Base-by-base conservation (phyloP, 1,139 yeast genomes). In the Kodamaea plutei region DNA sequence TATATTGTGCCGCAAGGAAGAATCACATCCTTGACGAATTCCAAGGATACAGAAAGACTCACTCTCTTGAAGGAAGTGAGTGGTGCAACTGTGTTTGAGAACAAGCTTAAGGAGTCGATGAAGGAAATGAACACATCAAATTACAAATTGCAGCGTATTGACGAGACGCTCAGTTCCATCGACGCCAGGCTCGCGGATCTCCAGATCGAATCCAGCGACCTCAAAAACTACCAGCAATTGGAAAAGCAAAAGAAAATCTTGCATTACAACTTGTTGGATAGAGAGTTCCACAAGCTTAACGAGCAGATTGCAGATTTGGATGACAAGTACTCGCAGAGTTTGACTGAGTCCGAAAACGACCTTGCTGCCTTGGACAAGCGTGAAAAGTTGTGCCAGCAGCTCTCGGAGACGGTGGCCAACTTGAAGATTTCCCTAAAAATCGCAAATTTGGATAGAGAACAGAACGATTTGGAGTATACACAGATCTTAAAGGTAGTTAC, bases 1-100 rank as follows among this genome's bases (percentile, higher is more conserved):
- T 91, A 91, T 55, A 89, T 91, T 46, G 98, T 91, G 3, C 98
- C 98, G 1, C 99, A 91, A 56, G 99, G 99, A 10, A 71, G 85
- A 45, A 85, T 88, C 46, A 79, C 89, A 0, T 71, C 83, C 2
- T 66, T 91, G 38, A 91, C 98, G 1, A 88, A 88, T 51, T 91
- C 96, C 1, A 83, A 84, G 45, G 96, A 88, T 52, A 53, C 73
- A 3, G 96, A 89, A 50, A 70, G 97, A 38, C 64, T 91, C 36
- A 70, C 76, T 19, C 62, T 89, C 25, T 64, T 91, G 41, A 88
- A 91, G 46, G 96, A 88, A 50, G 96, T 89, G 19, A 93, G 96
- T 30, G 99, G 99, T 10, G 96, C 97, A 1, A 82, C 80, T 37
- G 84, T 89, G 1, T 91, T 91, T 57, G 98, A 91, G 51, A 65